Base-by-base conservation (phyloP, 305 asterid genomes). In the Rubia tinctorum region DNA sequence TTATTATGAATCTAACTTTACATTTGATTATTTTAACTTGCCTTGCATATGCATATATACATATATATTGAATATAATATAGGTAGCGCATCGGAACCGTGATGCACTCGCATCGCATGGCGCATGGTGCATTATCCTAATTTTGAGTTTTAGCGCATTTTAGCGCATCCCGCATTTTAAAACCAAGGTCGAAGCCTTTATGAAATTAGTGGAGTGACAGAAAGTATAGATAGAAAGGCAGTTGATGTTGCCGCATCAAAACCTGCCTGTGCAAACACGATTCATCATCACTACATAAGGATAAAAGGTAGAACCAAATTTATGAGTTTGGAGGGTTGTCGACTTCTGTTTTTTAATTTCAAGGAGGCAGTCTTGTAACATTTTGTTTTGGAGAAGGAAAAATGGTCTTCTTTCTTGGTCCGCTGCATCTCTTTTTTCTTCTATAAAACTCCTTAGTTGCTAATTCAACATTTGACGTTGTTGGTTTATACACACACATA, bases 181-280 rank as follows among this genome's bases (percentile, higher is more conserved):
- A n/a, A n/a, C n/a, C n/a, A n/a, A 40, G 70, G 70, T n/a, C 30
- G 70, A 2, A 66, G 40, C 22, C 70, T 66, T 9, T 40, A 66
- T 20, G 70, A 66, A 42, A 20, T 66, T 15, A 42, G 70, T 8
- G 53, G 53, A 66, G 70, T 42, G 13, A 7, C 53, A 66, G 70
- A 66, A 66, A 40, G 53, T 40, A 40, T 66, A 66, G 70, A 53
- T n/a, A 66, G 53, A 42, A 66, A 42, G 53, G 70, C 34, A 40
- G 34, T 66, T 20, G 15, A 44, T 18, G 70, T 66, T 2, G 53
- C 70, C n/a, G 70, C 70, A 42, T 66, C 70, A 66, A 66, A 66
- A 40, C 45, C n/a, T n/a, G 70, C 70, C 53, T 66, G 53, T 66
- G 20, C 18, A 10, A 8, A 66, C 70, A 3, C 70, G 70, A 40